Base-by-base conservation (phyloP, 352 stramenopile species). In the Globisporangium spinosum region DNA sequence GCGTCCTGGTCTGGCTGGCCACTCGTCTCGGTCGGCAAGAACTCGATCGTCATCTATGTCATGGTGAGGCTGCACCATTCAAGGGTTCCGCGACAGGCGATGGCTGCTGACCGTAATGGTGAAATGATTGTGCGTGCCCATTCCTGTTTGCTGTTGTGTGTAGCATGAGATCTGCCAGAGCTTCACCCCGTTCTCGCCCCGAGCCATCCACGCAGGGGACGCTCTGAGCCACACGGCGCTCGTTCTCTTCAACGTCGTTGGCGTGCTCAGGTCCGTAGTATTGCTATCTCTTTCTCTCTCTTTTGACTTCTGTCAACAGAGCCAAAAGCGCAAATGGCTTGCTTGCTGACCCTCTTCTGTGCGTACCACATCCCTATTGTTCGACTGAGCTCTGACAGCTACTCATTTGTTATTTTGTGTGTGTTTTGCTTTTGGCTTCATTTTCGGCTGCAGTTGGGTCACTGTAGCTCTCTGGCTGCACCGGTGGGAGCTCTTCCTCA, bases 11-110 rank as follows among this genome's bases (percentile, higher is more conserved):
- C 40, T 54, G 51, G 65, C 62, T 40, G 55, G 59, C 54, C 71
- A 67, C 61, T 86, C 67, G 34, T 66, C 43, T 77, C 71, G n/a
- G 70, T 91, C 7, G 85, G 88, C 40, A 89, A 78, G 54, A 96
- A 96, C 67, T 79, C 85, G 1, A 89, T 95, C 68, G 67, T 76
- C 25, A 67, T 95, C 59, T 96, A 96, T 71, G 69, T 79, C 13
- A 78, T 89, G 76, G 85, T 93, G 72, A 53, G 77, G 20, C 27
- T 17, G 9, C 5, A n/a, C 12, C 25, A 57, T 20, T 57, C 2
- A 38, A 22, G 12, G 13, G 38, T 45, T 45, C 38, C 38, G 13
- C 38, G 38, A 45, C 38, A 45, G 38, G 13, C 9, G 20, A 12
- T 64, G 57, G 13, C 12, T 63, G 54, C 25, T 58, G 58, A n/a